Evolutionary conservation across 2,329 filamentous ascomycete species (phyloP), one percentile per base, ranked within the genome.

Genomic region (Fusarium sp.): DNA sequence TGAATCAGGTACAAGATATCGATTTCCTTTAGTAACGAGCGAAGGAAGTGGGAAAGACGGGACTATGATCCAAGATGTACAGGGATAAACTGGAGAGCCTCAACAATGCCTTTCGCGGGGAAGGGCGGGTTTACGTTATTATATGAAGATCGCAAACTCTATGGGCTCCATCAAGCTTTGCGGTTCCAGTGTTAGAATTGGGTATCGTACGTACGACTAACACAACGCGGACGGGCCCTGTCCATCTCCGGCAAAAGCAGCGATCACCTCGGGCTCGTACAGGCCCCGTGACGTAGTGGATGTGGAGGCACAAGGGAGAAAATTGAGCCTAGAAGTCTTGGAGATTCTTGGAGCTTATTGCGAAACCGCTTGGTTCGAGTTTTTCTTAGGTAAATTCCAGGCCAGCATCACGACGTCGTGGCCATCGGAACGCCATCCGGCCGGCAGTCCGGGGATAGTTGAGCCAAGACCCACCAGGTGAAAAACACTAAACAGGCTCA

Each of bases 381-480:
- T 74, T 72, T 74, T 64, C 60, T 74, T 74, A 74, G 52, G 71
- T 74, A 74, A 65, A 53, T 69, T 47, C 58, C 56, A 57, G 65
- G 40, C 60, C 57, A 52, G 60, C 60, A 54, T 69, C 67, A 69
- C 40, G 71, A 50, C 42, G 62, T 65, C 47, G 63, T 68, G 63
- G 49, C 54, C 63, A 69, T 64, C 71, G 71, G 71, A 54, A 65
- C 52, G 37, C 33, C 46, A 59, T 68, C 71, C 71, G 71, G 52
- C 58, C 64, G 59, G 63, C 63, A 72, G 47, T 59, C 71, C 63
- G 70, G 70, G 69, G 50, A 33, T 35, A 25, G 18, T 49, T 13
- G 30, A 23, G 11, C 28, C 38, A 42, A 35, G 67, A 37, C 56
- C 67, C 63, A 74, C 71, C 42, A n/a, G 19, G 32, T n/a, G n/a